Evolutionary conservation across 2,329 filamentous ascomycete species (phyloP), one percentile per base, ranked within the genome.

Genomic region (Nothopassalora personata): DNA sequence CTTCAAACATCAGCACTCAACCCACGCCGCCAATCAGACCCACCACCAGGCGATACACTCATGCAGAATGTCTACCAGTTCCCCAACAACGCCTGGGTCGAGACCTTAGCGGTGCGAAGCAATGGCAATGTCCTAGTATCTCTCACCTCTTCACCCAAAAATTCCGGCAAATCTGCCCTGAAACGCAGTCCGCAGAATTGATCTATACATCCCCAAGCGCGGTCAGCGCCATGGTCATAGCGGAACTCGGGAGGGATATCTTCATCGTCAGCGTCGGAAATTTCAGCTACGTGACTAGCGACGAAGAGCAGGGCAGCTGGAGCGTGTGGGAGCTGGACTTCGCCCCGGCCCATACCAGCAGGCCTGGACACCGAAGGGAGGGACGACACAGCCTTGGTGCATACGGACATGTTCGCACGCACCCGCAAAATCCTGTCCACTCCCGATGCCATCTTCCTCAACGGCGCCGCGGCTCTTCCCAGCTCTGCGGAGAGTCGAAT

Each of bases 71-170:
- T 64, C 27, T 62, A 51, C 50, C 63, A 71, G 53, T 72, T 71
- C 50, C 63, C 66, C 3, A 64, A 67, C 11, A 67, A 58, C 3
- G 67, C 71, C 10, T 73, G 70, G 71, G 59, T 74, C 31, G 72
- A 74, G 46, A 74, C 72, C 55, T 67, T 74, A 39, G 70, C 71
- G 5, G 61, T 70, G 1, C 66, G 69, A 15, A 53, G 60, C 6
- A 73, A 72, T 31, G 70, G 73, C 19, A 68, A 71, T 43, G 60
- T 75, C 13, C 66, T 75, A 7, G 58, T 72, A 19, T 70, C 70
- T 71, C 73, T 65, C 5, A 53, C 62, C 13, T 56, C 53, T 49
- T 51, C n/a, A 27, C 65, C 65, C 5, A 58, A 61, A 53, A 46
- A 65, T 27, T 65, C n/a, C n/a, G 60, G 55, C 47, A 64, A 36